Base-by-base conservation (phyloP, 2,329 filamentous ascomycete species). In the Colletotrichum navitas region DNA sequence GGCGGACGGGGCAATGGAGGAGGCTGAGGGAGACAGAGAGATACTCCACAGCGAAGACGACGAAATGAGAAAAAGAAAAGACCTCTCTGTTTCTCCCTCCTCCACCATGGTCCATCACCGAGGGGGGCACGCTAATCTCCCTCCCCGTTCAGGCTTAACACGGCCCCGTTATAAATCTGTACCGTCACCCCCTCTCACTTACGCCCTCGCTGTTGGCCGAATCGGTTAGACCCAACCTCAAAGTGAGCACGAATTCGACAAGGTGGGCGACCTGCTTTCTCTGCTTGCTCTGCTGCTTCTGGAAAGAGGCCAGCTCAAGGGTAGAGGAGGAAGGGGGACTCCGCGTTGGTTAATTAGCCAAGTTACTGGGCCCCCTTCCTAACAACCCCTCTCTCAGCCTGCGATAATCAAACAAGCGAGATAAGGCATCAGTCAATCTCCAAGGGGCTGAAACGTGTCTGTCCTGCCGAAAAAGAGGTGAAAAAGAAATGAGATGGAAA, bases 391-490 rank as follows among this genome's bases (percentile, higher is more conserved):
- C 24, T 29, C n/a, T 34, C 52, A 59, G 41, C 49, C 32, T n/a
- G 41, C 49, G n/a, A 65, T 62, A 72, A 70, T 72, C 66, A 72
- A 70, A 72, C 69, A 72, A 72, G 69, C 66, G 69, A 72, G 55
- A 72, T 72, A 72, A 70, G 60, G 60, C 61, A 72, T 72, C 69
- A 65, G 41, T 56, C 54, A 61, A 49, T 55, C 55, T 58, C 39
- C 66, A 64, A 49, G 66, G 69, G 66, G 66, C 55, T 65, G 69
- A 70, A 65, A 72, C 69, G 47, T 26, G 61, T 61, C 58, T 60
- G n/a, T 60, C 61, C 55, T 52, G 47, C 14, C 8, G 11, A 12
- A 39, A 39, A 39, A 8, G 1, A 34, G 10, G 1, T 34, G 10
- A 39, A 39, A 12, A 39, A 39, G 29, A 39, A 8, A 34, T n/a